phyloP scores from a whole-genome alignment of 2,329 filamentous ascomycete genomes.

The Pyricularia grisea region DNA sequence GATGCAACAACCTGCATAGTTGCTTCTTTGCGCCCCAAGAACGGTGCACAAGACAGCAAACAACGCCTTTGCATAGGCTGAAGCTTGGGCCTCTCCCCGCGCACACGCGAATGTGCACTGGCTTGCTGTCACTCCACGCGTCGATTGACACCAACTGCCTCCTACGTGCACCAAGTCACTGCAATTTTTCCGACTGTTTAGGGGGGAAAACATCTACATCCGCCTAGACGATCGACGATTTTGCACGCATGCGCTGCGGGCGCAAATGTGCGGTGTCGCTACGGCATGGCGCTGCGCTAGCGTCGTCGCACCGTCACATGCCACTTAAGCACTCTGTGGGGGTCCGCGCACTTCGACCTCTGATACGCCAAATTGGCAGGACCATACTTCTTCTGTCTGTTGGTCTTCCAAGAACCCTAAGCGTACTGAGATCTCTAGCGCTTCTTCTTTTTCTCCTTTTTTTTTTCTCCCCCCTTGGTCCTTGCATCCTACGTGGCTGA shows the following conservation, averaged over 20 bases:
- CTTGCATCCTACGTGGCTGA: conserved; percentile 1
- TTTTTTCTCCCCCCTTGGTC: background rate
- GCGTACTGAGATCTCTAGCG: background rate
- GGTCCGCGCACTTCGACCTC: background rate
- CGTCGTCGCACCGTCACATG: background rate
- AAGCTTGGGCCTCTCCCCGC: background rate
- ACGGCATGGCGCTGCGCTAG: background rate
- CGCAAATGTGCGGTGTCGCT: background rate
- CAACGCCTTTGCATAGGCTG: background rate
- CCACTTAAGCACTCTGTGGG: background rate
- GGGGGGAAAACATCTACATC: background rate
- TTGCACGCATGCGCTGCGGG: background rate
- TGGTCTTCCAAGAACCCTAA: background rate
- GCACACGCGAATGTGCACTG: background rate
- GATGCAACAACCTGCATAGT: background rate
- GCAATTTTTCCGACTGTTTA: background rate
- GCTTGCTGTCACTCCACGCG: background rate
- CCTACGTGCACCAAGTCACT: background rate
- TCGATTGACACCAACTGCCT: background rate
- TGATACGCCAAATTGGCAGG: background rate
- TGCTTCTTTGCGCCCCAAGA: background rate
- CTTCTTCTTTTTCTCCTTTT: background rate
- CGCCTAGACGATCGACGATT: background rate
- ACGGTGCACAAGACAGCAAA: background rate
- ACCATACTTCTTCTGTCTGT: background rate